phyloP scores from a whole-genome alignment of 495 filamentous ascomycete genomes.

The Penicillium dipodomyicola region DNA sequence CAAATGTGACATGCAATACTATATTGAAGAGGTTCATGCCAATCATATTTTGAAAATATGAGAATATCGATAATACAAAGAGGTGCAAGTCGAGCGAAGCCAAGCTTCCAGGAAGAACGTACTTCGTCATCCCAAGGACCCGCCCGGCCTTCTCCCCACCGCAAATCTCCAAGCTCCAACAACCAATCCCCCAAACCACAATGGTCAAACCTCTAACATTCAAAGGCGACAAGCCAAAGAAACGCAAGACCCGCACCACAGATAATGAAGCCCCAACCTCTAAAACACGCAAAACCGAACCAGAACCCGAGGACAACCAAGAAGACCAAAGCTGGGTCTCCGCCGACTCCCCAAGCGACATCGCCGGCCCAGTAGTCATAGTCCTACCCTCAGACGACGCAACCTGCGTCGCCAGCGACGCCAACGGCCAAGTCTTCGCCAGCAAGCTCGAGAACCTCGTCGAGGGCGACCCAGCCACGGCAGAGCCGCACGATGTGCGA shows the following conservation, averaged over 20 bases:
- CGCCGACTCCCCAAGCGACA: slow-evolving; percentile 69
- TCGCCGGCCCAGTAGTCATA: slow-evolving; percentile 81
- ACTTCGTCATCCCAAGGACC: not conserved
- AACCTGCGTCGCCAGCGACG: slow-evolving; percentile 77
- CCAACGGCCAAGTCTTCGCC: slow-evolving; percentile 78
- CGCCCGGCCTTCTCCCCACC: not conserved
- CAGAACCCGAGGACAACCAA: slow-evolving; percentile 30
- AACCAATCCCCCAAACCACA: not conserved
- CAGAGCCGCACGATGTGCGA: slow-evolving; percentile 90
- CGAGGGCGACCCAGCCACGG: slow-evolving; percentile 70
- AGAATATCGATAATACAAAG: too few relatives aligned
- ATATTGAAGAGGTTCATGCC: not conserved
- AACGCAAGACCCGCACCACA: slow-evolving; percentile 63
- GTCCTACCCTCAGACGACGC: slow-evolving; percentile 68
- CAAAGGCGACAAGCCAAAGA: slow-evolving; percentile 96
- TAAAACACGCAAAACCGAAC: slow-evolving; percentile 38
- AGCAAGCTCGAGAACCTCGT: slow-evolving; percentile 78
- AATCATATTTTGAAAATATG: too few relatives aligned
- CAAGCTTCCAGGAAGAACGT: too few relatives aligned
- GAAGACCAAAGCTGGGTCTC: slow-evolving; percentile 89
- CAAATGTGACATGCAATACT: not conserved
- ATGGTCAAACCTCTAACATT: slow-evolving; percentile 84
- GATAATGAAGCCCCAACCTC: slow-evolving; percentile 38
- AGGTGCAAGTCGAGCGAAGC: too few relatives aligned
- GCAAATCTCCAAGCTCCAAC: slow-evolving; percentile 4